phyloP scores from a whole-genome alignment of 768 basidiomycete genomes.

The Pisolithus orientalis region DNA sequence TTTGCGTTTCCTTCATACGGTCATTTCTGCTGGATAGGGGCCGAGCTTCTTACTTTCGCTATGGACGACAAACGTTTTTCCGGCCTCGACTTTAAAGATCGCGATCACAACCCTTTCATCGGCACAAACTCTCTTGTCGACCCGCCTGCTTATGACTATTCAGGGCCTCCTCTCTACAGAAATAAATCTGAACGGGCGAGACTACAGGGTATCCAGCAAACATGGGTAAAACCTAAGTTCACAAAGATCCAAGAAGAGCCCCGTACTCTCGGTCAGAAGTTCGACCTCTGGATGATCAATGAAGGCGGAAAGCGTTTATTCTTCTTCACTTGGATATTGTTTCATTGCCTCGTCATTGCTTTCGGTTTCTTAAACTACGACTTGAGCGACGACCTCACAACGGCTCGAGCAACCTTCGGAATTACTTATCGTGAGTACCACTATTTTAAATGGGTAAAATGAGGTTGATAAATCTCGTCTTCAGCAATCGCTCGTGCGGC shows the following conservation, averaged over 20 bases:
- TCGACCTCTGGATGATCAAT: conserved; percentile 88
- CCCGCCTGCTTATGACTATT: conserved; percentile 22
- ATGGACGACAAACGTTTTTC: conserved; percentile 46
- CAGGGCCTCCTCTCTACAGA: conserved; percentile 56
- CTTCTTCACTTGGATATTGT: conserved; percentile 73
- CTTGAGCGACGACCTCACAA: conserved; percentile 67
- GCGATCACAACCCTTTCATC: conserved; percentile 35
- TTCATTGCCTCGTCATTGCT: conserved; percentile 71
- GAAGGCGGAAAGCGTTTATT: conserved; percentile 79
- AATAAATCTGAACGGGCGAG: conserved; percentile 83
- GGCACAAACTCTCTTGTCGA: conserved; percentile 47
- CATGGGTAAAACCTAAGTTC: conserved; percentile 32
- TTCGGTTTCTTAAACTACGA: conserved; percentile 77
- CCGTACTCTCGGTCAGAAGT: conserved; percentile 37
- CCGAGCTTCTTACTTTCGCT: conserved; percentile 2
- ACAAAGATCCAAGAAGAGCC: conserved; percentile 31
- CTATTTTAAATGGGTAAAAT: not conserved
- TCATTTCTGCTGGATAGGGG: conserved; percentile 13
- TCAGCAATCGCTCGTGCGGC: conserved; percentile 82
- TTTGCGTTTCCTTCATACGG: not conserved
- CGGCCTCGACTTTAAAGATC: conserved; percentile 66
- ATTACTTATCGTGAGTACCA: conserved; percentile 61
- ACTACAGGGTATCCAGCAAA: conserved; percentile 78
- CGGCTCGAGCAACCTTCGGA: conserved; percentile 68
- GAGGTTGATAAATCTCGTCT: not conserved